Conservation (phyloP, 352 stramenopile species). For the Paralagenidium karlingii region DNA sequence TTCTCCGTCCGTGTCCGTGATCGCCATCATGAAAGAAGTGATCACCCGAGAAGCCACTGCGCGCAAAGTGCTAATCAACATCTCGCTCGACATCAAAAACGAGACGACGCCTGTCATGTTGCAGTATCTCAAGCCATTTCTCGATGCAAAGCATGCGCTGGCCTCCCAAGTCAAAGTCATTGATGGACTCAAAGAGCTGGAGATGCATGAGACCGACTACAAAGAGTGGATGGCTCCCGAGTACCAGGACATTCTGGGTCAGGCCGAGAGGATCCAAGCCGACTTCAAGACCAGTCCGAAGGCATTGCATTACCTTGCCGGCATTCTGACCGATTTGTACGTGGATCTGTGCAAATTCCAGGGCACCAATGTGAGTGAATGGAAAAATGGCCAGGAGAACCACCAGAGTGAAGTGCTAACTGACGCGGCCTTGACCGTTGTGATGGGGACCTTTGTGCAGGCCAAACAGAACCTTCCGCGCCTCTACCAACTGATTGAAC, state of each 20-base stretch:
- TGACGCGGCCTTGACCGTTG: no score
- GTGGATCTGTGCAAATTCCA: constrained; percentile 79
- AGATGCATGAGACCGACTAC: constrained; percentile 69
- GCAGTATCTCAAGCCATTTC: constrained; percentile 34
- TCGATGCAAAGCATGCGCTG: constrained; percentile 60
- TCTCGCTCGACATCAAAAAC: constrained; percentile 72
- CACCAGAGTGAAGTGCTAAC: no score
- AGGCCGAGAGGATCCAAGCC: constrained; percentile 46
- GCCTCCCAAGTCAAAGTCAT: constrained; percentile 71
- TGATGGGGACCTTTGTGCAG: no score
- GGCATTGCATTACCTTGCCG: constrained; percentile 65
- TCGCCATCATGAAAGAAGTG: constrained; percentile 77
- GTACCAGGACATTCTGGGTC: constrained; percentile 60
- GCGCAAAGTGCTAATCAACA: constrained; percentile 64
- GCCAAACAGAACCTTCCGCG: constrained; percentile 59
- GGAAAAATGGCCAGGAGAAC: no score
- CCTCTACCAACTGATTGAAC: constrained; percentile 66
- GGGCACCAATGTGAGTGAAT: constrained; percentile 58
- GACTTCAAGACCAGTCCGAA: constrained; percentile 62
- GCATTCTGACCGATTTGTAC: constrained; percentile 74
- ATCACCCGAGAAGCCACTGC: constrained; percentile 76
- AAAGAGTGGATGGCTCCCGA: constrained; percentile 63
- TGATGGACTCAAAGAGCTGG: constrained; percentile 72
- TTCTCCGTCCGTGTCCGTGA: constrained; percentile 67
- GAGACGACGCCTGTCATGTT: constrained; percentile 64